These are phyloP conservation scores for Aegle marmelos DNA, from an alignment of 345 rosid genomes.

Conservation along the genomic window DNA sequence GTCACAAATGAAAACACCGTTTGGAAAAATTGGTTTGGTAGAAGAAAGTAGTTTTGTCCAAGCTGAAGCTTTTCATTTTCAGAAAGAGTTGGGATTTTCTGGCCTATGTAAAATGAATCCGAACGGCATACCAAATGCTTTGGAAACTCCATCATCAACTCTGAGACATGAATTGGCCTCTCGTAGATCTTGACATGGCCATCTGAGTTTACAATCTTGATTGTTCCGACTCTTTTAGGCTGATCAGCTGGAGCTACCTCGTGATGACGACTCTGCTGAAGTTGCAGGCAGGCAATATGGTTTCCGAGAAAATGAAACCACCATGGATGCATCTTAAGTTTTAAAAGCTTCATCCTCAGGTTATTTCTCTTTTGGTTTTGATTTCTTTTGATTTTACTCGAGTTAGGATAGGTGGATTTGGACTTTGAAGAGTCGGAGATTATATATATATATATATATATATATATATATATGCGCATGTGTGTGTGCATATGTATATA, in stretches of 20 bases:
- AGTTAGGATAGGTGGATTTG: too few species aligned
- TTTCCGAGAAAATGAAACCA: conserved; percentile 29
- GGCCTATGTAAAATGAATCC: conserved; percentile 77
- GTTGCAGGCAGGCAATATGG: conserved; percentile 32
- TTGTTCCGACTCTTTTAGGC: background rate
- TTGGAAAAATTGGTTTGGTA: conserved; percentile 68
- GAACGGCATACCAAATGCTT: conserved; percentile 81
- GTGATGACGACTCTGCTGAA: conserved; percentile 5
- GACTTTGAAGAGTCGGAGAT: too few species aligned
- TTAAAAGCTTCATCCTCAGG: conserved; percentile 11
- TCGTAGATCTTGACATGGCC: conserved; percentile 61
- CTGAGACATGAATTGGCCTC: conserved; percentile 51
- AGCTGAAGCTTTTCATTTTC: conserved; percentile 62
- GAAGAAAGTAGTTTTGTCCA: conserved; percentile 77
- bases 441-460: too few species aligned
- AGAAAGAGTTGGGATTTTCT: conserved; percentile 64
- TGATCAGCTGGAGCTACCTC: too few species aligned
- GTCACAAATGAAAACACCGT: conserved; percentile 62
- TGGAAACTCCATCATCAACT: conserved; percentile 60
- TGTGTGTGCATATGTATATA: too few species aligned
- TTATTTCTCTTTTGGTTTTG: background rate
- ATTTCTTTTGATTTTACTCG: too few species aligned
- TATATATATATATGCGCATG: too few species aligned
- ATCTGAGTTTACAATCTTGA: conserved; percentile 66
- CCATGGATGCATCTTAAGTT: conserved; percentile 13